A percentile compares a stretch with the other conserved stretches of the same genome.
phyloP scores from a whole-genome alignment of 2,329 filamentous ascomycete species.

The Trichophyton rubrum region DNA sequence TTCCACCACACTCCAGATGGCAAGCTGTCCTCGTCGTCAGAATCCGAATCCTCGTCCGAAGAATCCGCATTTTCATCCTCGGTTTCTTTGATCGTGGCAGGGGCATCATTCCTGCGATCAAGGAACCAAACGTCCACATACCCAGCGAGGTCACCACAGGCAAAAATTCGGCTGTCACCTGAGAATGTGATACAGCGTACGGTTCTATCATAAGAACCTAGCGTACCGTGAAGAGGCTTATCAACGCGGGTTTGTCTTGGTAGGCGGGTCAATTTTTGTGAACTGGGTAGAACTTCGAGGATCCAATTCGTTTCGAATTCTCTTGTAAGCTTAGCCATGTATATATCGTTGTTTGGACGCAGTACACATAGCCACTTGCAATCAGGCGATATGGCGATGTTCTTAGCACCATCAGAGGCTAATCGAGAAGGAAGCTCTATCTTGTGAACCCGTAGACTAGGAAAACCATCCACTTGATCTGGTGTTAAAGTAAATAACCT shows the following conservation, averaged over 20 bases:
- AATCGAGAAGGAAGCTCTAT: conserved; percentile 50
- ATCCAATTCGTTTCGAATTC: conserved; percentile 30
- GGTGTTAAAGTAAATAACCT: conserved; percentile 63
- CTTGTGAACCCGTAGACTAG: conserved; percentile 54
- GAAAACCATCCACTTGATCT: conserved; percentile 38
- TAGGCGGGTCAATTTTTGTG: conserved; percentile 29
- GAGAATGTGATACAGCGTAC: conserved; percentile 69
- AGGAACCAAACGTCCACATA: conserved; percentile 80
- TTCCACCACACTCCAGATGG: conserved; percentile 48
- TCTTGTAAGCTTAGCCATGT: conserved; percentile 38
- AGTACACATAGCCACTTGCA: conserved; percentile 38
- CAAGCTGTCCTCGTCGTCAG: conserved; percentile 32
- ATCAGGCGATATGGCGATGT: conserved; percentile 43
- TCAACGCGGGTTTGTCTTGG: conserved; percentile 22
- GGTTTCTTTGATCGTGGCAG: conserved; percentile 22
- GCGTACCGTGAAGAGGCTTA: conserved; percentile 49
- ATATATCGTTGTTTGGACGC: conserved; percentile 48
- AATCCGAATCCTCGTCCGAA: conserved; percentile 33
- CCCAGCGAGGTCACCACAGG: conserved; percentile 67
- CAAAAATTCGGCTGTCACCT: conserved; percentile 64
- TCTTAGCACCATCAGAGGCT: conserved; percentile 51
- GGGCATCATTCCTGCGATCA: conserved; percentile 40
- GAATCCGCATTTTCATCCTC: conserved; percentile 29
- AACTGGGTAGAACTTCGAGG: conserved; percentile 34
- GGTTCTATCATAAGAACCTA: conserved; percentile 63